Conservation (phyloP, 768 basidiomycete genomes). For the Peribolospora kevripleyi region DNA sequence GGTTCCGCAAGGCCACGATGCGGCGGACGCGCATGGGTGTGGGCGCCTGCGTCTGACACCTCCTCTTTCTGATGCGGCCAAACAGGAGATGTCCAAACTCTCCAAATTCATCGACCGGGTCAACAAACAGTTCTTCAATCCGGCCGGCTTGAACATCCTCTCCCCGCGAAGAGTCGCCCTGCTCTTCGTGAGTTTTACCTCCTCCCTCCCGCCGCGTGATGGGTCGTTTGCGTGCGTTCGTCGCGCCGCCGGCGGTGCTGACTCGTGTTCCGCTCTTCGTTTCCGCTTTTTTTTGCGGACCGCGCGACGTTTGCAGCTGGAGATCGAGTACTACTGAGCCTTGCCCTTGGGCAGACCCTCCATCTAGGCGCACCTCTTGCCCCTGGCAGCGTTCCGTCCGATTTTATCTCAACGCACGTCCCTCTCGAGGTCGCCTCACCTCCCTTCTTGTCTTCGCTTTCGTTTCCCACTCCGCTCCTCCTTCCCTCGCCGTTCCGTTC, state of each 20-base stretch:
- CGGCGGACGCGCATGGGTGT: neutral
- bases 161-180: slow-evolving; percentile 69
- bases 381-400: too few species aligned
- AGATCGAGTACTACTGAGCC: slow-evolving; percentile 8
- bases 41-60: neutral
- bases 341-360: neutral
- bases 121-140: slow-evolving; percentile 56
- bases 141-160: slow-evolving; percentile 60
- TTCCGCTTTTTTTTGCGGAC: neutral
- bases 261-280: neutral
- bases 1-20: neutral
- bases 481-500: too few species aligned
- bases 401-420: too few species aligned
- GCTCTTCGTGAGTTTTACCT: slow-evolving; percentile 48
- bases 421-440: too few species aligned
- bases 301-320: slow-evolving; percentile 3
- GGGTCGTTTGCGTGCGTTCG: neutral
- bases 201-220: neutral
- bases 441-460: too few species aligned
- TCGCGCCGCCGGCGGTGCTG: neutral
- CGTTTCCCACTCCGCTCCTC: too few species aligned
- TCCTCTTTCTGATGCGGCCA: too few species aligned
- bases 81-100: slow-evolving; percentile 53
- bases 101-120: slow-evolving; percentile 36
- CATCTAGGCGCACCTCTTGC: too few species aligned